Base-by-base conservation (phyloP, 768 basidiomycete genomes). In the Calocera cornea region DNA sequence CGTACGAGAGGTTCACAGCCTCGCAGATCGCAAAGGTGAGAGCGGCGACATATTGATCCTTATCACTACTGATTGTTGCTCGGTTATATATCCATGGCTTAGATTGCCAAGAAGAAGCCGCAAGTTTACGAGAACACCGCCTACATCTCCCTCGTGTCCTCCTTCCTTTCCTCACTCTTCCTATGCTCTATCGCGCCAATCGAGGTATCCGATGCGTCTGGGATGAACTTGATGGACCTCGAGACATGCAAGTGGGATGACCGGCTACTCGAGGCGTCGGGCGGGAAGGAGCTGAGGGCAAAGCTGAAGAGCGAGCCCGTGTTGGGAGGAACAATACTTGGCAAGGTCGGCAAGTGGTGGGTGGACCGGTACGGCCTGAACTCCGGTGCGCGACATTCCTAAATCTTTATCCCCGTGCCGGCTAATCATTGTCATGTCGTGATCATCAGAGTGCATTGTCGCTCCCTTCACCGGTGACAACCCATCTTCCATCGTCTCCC, bases 391-490 rank as follows among this genome's bases (percentile, higher is more conserved):
- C 68, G 36, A 34, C 50, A 22, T 44, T 22, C n/a, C n/a, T 64
- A 63, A 64, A n/a, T 49, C 31, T 41, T 41, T 38, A 67, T 67
- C n/a, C 36, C 66, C 16, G 40, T 8, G 34, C 44, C 41, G 41
- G 65, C 34, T 38, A 34, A 49, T 66, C 22, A 0, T 38, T 33
- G 16, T 24, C 40, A 41, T 41, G 36, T 8, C n/a, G 12, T 64
- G 29, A 38, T 47, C 2, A 65, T 65, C 69, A 87, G 90, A 87
- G 14, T 94, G 91, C 73, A 79, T 86, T 49, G 81, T 95, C 64
- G 87, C 88, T 1, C 88, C 90, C 0, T 92, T 93, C 74, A 92
- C 90, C 0, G 92, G 92, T 2, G 92, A 95, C 74, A 95, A 95
- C 75, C 89, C 91, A 5, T 88, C 90, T 2, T 90, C 90, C 14